These are phyloP conservation scores for Anthoceros angustus DNA, from an alignment of 225 moss, liverwort and hornwort genomes.

Conservation along the genomic window DNA sequence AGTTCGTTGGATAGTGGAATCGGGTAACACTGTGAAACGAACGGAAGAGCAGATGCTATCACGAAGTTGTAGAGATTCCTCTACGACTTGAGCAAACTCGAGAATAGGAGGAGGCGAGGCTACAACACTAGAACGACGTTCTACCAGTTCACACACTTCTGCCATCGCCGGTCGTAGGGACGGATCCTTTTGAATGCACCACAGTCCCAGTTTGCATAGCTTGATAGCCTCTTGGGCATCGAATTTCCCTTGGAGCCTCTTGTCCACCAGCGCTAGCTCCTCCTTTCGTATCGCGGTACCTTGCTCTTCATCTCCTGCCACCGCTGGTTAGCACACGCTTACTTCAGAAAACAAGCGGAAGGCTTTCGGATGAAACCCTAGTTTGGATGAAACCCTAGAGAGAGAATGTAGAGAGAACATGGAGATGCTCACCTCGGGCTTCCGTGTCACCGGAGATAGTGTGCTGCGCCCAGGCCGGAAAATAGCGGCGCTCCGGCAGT, in stretches of 20 bases:
- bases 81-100: not conserved
- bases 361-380: no score
- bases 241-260: not conserved
- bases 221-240: not conserved
- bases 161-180: not conserved
- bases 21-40: no score
- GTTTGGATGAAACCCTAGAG: no score
- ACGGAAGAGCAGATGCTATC: no score
- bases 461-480: not conserved
- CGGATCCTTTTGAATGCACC: not conserved
- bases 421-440: not conserved
- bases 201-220: not conserved
- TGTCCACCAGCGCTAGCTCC: not conserved
- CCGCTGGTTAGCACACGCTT: not conserved
- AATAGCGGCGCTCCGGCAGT: not conserved
- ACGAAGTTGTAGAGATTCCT: no score
- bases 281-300: not conserved
- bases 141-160: not conserved
- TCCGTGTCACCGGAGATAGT: not conserved
- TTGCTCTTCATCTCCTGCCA: not conserved
- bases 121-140: not conserved
- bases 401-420: not conserved
- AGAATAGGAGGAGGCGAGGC: not conserved
- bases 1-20: no score
- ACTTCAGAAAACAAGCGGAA: no score